Evolutionary conservation across 1,284 basidiomycete species (phyloP), one percentile per base, ranked within the genome.

Genomic region (Stereum hirsutum): DNA sequence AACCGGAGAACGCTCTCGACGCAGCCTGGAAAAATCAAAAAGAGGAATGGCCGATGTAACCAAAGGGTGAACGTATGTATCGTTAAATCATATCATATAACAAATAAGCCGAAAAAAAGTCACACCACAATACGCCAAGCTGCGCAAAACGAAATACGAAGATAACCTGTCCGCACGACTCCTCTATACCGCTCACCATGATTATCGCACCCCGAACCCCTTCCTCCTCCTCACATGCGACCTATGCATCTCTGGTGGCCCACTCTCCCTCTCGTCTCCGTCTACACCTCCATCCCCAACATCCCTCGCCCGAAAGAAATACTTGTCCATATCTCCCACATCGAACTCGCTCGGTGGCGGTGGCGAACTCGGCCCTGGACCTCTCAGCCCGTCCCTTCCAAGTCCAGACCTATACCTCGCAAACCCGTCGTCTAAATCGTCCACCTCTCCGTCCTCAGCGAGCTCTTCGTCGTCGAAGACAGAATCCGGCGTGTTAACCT

Each of bases 271-370:
- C 24, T 70, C 70, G 40, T 78, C 72, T n/a, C n/a, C n/a, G n/a
- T n/a, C n/a, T n/a, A n/a, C n/a, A n/a, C n/a, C n/a, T n/a, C n/a
- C n/a, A n/a, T n/a, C n/a, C n/a, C n/a, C n/a, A n/a, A n/a, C n/a
- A n/a, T n/a, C n/a, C 37, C 66, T 61, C 27, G 68, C 63, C 35
- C 76, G 72, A n/a, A n/a, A n/a, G 56, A 89, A 89, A 63, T 89
- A 89, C 40, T 73, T 68, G 49, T 88, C 85, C 68, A 89, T 82
- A 55, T 89, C 86, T 8, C 74, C 74, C 28, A 66, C 72, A 50
- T 88, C 82, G 49, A 88, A 85, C 44, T 89, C 83, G 21, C 75
- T 75, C 28, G 68, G 66, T 6, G 66, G 62, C 12, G 57, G 52
- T 1, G 65, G 63, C 8, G 71, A 68, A 8, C 63, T 58, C n/a